Base-by-base conservation (phyloP, 2,329 filamentous ascomycete species). In the Lizonia empirigonia region DNA sequence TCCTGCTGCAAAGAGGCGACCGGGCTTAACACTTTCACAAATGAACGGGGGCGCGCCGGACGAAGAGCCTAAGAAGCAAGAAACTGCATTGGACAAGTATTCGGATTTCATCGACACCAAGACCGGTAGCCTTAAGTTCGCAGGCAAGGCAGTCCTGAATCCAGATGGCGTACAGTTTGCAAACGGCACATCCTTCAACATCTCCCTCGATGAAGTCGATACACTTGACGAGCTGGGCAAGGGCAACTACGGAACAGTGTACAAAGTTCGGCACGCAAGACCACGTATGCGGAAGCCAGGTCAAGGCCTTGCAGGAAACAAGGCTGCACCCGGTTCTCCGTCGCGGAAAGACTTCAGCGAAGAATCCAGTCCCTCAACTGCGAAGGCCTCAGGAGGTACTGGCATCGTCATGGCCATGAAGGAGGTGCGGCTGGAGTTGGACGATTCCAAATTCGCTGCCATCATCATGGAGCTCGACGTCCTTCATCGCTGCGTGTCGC, bases 341-440 rank as follows among this genome's bases (percentile, higher is more conserved):
- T 68, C 69, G 10, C 58, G 62, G 34, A 70, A 67, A 39, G 56
- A 58, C 20, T 61, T 65, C 35, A 53, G 58, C 13, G 68, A 74
- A 18, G 70, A 72, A 32, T 54, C 65, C 13, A 74, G 68, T 72
- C 77, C 64, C n/a, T 63, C 60, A 15, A 57, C 64, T 13, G 54
- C 62, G 18, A 71, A 72, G 35, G 54, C 70, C 23, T 62, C 67
- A n/a, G 77, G 76, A 4, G 84, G 83, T 34, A 86, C 86, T 0
- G 91, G 93, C 15, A 84, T 89, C 40, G 81, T 96, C 53, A 97
- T 99, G 94, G 94, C 94, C 12, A 99, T 99, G 94, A 99, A 99
- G 73, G 94, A 99, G 75, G 95, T 99, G 64, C 85, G 94, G 16
- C 80, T 99, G 8, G 94, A 99, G 73, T 80, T 99, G 44, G 94